Conservation (phyloP, 441 rosid genomes). For the Melastoma candidum region DNA sequence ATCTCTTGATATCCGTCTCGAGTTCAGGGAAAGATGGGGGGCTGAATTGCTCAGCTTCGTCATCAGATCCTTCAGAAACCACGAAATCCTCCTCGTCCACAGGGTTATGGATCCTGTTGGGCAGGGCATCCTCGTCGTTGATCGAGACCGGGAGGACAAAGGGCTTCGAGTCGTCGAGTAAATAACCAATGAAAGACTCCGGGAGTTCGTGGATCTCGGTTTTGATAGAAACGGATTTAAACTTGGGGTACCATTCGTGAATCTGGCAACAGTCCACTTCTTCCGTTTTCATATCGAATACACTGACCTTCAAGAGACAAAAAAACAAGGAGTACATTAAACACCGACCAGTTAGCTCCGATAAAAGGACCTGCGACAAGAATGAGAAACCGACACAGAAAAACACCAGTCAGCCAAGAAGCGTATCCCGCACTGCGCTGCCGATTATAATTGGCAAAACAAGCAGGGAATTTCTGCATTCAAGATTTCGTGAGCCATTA, state of each 20-base stretch:
- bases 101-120: constrained; percentile 56
- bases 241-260: constrained; percentile 78
- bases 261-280: constrained; percentile 71
- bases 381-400: too few species aligned
- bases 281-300: constrained; percentile 35
- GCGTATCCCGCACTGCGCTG: too few species aligned
- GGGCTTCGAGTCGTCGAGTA: constrained; percentile 60
- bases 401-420: too few species aligned
- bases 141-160: constrained; percentile 59
- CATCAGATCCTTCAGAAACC: constrained; percentile 53
- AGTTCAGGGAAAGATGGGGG: constrained; percentile 52
- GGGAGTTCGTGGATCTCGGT: constrained; percentile 62
- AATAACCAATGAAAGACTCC: constrained; percentile 55
- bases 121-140: constrained; percentile 56
- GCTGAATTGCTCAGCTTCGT: constrained; percentile 43
- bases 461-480: too few species aligned
- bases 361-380: too few species aligned
- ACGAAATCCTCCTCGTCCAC: constrained; percentile 56
- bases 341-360: too few species aligned
- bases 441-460: too few species aligned
- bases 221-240: constrained; percentile 49
- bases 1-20: constrained; percentile 47
- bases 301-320: too few species aligned
- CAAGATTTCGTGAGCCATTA: too few species aligned
- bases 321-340: too few species aligned